These are phyloP conservation scores for Botrytis byssoidea DNA, from an alignment of 2,329 filamentous ascomycete species.

Conservation along the genomic window DNA sequence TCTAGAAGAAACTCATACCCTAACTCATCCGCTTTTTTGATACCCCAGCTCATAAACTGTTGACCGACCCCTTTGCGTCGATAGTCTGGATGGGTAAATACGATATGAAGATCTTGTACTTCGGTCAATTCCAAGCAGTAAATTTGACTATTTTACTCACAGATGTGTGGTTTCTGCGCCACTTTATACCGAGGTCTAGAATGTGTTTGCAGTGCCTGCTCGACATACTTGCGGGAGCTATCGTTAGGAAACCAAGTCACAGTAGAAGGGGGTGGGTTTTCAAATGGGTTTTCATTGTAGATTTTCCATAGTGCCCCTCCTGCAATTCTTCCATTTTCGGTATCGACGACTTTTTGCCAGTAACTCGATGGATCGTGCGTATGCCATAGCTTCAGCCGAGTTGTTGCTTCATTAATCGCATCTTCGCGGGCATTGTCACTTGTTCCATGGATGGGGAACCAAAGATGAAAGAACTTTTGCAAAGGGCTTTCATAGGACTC, in stretches of 20 bases:
- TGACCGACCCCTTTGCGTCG: slow-evolving; percentile 19
- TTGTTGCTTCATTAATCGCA: slow-evolving; percentile 21
- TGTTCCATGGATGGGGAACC: slow-evolving; percentile 17
- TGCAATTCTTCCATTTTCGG: slow-evolving; percentile 13
- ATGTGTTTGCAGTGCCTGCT: slow-evolving; percentile 13
- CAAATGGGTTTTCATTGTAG: slow-evolving; percentile 18
- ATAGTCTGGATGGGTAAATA: slow-evolving; percentile 21
- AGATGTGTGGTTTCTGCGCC: slow-evolving; percentile 17
- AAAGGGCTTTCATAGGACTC: slow-evolving; percentile 16
- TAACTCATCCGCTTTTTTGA: slow-evolving; percentile 15
- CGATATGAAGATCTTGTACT: slow-evolving; percentile 19
- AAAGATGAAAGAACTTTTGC: slow-evolving; percentile 19
- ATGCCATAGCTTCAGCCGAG: slow-evolving; percentile 20
- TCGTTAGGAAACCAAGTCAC: slow-evolving; percentile 19
- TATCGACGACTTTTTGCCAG: slow-evolving; percentile 21
- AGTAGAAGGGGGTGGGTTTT: neutral
- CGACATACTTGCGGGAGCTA: slow-evolving; percentile 14
- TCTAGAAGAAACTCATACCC: slow-evolving; percentile 15
- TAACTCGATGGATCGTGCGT: slow-evolving; percentile 16
- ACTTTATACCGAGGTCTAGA: slow-evolving; percentile 8
- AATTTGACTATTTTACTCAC: slow-evolving; percentile 11
- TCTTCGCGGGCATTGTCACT: slow-evolving; percentile 17
- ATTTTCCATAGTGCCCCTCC: slow-evolving; percentile 20
- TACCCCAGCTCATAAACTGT: slow-evolving; percentile 16
- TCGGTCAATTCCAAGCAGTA: neutral